Base-by-base conservation (phyloP, 2,329 filamentous ascomycete species). In the Exophiala alcalophila region DNA sequence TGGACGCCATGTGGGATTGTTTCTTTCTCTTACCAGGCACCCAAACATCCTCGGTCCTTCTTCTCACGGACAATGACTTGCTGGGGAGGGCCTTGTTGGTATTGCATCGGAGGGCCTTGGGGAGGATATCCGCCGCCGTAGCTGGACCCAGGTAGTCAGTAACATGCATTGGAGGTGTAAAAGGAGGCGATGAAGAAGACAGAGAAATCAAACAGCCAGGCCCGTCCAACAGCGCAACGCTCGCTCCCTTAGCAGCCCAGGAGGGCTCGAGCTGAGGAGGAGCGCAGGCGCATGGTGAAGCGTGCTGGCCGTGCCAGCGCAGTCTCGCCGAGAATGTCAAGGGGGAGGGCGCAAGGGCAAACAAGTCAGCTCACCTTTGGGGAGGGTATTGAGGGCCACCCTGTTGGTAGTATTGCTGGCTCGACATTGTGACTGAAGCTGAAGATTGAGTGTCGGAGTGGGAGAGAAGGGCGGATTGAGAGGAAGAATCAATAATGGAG, bases 21-120 rank as follows among this genome's bases (percentile, higher is more conserved):
- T 11, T 35, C 14, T 20, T 34, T 28, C 7, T 30, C 35, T 61
- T 61, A 74, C 71, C 71, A 78, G 10, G 71, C 65, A 32, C 60
- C 63, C 40, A 79, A 61, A 53, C 75, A 78, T 33, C 74, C 74
- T 25, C 67, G 61, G 49, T 69, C 67, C 57, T 72, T 72, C 58
- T 72, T 70, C 57, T 71, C 61, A 49, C 65, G 64, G 36, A 63
- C 58, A 30, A 62, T 49, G 2, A 64, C 61, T 66, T 69, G 70
- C 12, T 40, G 50, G 15, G 44, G 50, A 25, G 45, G 52, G 6
- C 47, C 50, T 30, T 52, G 41, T 12, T 38, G 33, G 11, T 44
- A 44, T 27, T 35, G 29, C 12, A 26, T 25, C 5, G 46, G 46
- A 25, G 37, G 42, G 9, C 47, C 47, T 42, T 50, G 43, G 16